phyloP scores from a whole-genome alignment of 2,329 filamentous ascomycete genomes.

The Penicillium occitanis region DNA sequence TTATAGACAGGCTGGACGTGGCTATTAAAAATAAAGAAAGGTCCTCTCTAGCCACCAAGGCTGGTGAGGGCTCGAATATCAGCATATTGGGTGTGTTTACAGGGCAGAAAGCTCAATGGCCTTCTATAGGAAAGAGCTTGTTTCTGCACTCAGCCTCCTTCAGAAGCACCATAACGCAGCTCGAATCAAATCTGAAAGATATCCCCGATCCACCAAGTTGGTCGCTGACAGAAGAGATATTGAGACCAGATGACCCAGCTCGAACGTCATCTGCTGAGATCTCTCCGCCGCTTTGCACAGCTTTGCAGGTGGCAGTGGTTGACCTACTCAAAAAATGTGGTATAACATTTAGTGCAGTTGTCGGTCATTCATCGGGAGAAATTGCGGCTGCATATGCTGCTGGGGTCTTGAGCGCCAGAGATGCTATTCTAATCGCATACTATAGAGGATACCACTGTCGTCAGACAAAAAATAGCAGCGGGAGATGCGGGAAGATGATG shows the following conservation, averaged over 20 bases:
- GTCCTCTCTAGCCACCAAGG: not conserved
- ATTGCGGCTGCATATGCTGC: constrained; percentile 54
- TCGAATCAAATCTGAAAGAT: constrained; percentile 1
- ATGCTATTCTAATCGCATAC: constrained; percentile 50
- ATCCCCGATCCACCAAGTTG: constrained; percentile 11
- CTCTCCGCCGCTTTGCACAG: constrained; percentile 29
- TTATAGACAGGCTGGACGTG: not conserved
- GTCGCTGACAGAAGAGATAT: constrained; percentile 29
- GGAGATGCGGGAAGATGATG: constrained; percentile 49
- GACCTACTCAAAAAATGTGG: constrained; percentile 30
- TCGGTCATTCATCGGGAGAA: constrained; percentile 54
- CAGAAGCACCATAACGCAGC: not conserved
- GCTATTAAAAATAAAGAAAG: not conserved
- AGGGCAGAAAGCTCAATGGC: constrained; percentile 35
- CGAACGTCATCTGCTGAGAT: constrained; percentile 25
- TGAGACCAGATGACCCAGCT: constrained; percentile 17
- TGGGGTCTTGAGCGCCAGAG: constrained; percentile 42
- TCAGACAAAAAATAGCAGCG: constrained; percentile 19
- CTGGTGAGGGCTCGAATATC: not conserved
- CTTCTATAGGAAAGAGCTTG: constrained; percentile 30
- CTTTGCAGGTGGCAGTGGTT: constrained; percentile 27
- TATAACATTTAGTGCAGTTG: constrained; percentile 36
- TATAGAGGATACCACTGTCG: constrained; percentile 44
- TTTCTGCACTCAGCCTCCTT: constrained; percentile 22
- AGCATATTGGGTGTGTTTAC: constrained; percentile 31